Evolutionary conservation across 192 early-diverging fungal genomes (phyloP), one percentile per base, ranked within the genome.

Genomic region (Chytriomyces hyalinus): DNA sequence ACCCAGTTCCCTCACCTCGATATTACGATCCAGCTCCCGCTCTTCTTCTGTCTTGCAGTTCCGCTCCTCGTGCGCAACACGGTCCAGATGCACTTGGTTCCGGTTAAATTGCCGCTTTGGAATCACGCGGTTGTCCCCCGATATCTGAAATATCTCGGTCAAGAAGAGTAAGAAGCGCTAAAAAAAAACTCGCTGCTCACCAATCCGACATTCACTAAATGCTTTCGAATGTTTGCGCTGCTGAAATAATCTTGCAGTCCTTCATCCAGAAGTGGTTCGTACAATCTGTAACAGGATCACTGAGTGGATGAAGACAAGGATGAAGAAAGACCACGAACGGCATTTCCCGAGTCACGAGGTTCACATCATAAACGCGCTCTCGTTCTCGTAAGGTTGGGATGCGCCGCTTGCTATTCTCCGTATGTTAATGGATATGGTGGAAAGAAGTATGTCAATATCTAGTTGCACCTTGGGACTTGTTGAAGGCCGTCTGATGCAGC

Each of bases 191-290:
- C 47, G 22, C 3, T 3, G 20, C 77, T 22, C 79, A 88, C 88
- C 69, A 89, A 71, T 4, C 88, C 88, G n/a, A 89, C 78, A 59
- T 76, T 80, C 26, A 75, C 10, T n/a, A 89, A 67, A 64, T 89
- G 88, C 24, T 78, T 79, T 28, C 85, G 73, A n/a, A 78, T 85
- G 44, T 73, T 76, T 11, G 83, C 78, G 64, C 79, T 84, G 68
- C 86, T 88, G 67, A 89, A 89, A 70, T 88, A 87, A 67, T 89
- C 88, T 49, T 78, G 78, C 62, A 89, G 65, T 69, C 82, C 81
- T 67, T 85, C 85, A 63, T 89, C 88, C 10, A 85, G 66, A 65
- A 89, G 61, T 15, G 88, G 88, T 65, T 89, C 88, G 75, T 89
- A 89, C 1, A 73, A 48, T 13, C 77, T 78, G 45, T 36, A n/a